A percentile compares a stretch with the other conserved stretches of the same genome.
phyloP scores from a whole-genome alignment of 441 rosid species.

The Adansonia madagascariensis region DNA sequence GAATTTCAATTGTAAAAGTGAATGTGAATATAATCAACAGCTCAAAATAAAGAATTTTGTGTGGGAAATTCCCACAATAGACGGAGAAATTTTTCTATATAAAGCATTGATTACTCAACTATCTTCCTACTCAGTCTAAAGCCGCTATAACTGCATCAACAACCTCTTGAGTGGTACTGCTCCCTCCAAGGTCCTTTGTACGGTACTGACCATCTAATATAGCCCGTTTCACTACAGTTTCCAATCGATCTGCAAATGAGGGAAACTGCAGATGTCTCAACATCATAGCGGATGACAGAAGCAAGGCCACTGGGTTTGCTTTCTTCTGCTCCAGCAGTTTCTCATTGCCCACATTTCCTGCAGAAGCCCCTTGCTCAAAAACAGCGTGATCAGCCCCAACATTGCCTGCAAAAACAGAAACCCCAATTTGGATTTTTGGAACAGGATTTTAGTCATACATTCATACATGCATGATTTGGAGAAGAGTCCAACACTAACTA shows the following conservation, averaged over 20 bases:
- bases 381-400: constrained; percentile 89
- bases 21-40: background rate
- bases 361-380: constrained; percentile 97
- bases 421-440: background rate
- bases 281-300: constrained; percentile 84
- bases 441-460: background rate
- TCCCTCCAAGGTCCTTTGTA: constrained; percentile 85
- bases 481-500: background rate
- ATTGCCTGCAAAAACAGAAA: constrained; percentile 37
- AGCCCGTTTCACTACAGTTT: constrained; percentile 71
- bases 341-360: constrained; percentile 78
- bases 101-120: background rate
- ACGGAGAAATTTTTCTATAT: background rate
- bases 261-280: constrained; percentile 82
- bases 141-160: constrained; percentile 47
- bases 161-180: constrained; percentile 72
- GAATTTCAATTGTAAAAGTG: constrained; percentile 41
- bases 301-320: constrained; percentile 77
- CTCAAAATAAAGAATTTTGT: background rate
- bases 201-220: constrained; percentile 64
- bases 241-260: constrained; percentile 73
- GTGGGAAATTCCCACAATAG: background rate
- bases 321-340: constrained; percentile 51
- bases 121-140: constrained; percentile 18
- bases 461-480: background rate